Conservation (phyloP, 768 basidiomycete species). For the Psilocybe cyanescens region DNA sequence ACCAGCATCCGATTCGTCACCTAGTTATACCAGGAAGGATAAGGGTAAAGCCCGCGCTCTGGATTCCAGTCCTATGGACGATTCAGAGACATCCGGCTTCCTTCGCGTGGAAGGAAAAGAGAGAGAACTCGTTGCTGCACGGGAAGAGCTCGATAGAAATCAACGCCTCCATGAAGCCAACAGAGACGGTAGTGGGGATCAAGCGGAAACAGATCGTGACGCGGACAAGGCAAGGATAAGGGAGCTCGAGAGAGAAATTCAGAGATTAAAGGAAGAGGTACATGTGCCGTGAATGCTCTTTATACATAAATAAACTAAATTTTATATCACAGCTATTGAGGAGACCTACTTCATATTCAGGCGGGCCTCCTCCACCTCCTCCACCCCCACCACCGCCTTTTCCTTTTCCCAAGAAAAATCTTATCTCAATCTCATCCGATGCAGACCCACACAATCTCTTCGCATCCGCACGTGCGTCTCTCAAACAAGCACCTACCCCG, state of each 20-base stretch:
- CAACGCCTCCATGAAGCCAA: conserved; percentile 43
- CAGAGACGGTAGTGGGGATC: conserved; percentile 32
- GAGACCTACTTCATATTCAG: conserved; percentile 28
- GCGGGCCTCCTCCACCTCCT: conserved; percentile 32
- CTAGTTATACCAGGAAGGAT: conserved; percentile 19
- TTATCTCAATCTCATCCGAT: conserved; percentile 33
- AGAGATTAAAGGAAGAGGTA: conserved; percentile 61
- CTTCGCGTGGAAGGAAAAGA: conserved; percentile 61
- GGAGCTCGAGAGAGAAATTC: conserved; percentile 69
- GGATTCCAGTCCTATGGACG: conserved; percentile 23
- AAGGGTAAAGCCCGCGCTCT: conserved; percentile 52
- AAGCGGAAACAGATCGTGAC: conserved; percentile 45
- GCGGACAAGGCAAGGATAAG: conserved; percentile 67
- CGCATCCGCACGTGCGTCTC: conserved; percentile 62
- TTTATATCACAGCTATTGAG: conserved; percentile 45
- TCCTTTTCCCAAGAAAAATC: conserved; percentile 34
- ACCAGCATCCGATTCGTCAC: conserved; percentile 12
- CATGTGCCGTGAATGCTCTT: conserved; percentile 5
- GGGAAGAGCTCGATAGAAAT: conserved; percentile 51
- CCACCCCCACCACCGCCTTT: conserved; percentile 49
- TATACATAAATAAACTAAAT: background rate
- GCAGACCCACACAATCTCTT: conserved; percentile 46
- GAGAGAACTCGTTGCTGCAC: conserved; percentile 59
- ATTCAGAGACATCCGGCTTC: conserved; percentile 46
- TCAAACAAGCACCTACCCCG: conserved; percentile 60